Percentiles rank a stretch among this genome's conserved stretches.
phyloP scores from a whole-genome alignment of 179 eudicot species.

The Silene coronaria region DNA sequence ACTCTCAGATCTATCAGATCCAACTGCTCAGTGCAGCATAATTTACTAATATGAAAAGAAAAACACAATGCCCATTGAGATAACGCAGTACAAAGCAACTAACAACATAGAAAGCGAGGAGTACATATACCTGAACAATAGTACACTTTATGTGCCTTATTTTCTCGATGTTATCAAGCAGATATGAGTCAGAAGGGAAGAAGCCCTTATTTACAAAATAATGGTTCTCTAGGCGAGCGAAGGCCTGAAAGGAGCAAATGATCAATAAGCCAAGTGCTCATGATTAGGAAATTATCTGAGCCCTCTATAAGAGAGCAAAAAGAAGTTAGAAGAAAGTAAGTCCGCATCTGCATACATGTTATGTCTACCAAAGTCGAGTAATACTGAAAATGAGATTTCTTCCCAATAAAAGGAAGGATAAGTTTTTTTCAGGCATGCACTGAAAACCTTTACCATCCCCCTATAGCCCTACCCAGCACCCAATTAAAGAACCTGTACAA shows the following conservation, averaged over 20 bases:
- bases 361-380: not conserved
- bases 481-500: not conserved
- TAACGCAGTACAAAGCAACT: not conserved
- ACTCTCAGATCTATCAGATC: not conserved
- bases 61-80: not conserved
- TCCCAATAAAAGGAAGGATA: not conserved
- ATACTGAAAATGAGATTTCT: not conserved
- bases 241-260: constrained; percentile 60
- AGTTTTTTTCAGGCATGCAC: not conserved
- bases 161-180: constrained; percentile 83
- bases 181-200: constrained; percentile 71
- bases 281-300: not conserved
- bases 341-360: not conserved
- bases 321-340: not conserved
- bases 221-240: constrained; percentile 96
- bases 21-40: not conserved
- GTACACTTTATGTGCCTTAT: constrained; percentile 75
- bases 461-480: not conserved
- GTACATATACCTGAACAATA: constrained; percentile 70
- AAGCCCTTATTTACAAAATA: constrained; percentile 86
- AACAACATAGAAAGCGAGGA: not conserved
- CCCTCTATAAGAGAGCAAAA: not conserved
- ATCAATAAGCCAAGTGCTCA: not conserved
- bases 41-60: not conserved
- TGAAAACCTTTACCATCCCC: not conserved